Conservation (phyloP, 1,284 basidiomycete species). For the Pulveroboletus sp. region DNA sequence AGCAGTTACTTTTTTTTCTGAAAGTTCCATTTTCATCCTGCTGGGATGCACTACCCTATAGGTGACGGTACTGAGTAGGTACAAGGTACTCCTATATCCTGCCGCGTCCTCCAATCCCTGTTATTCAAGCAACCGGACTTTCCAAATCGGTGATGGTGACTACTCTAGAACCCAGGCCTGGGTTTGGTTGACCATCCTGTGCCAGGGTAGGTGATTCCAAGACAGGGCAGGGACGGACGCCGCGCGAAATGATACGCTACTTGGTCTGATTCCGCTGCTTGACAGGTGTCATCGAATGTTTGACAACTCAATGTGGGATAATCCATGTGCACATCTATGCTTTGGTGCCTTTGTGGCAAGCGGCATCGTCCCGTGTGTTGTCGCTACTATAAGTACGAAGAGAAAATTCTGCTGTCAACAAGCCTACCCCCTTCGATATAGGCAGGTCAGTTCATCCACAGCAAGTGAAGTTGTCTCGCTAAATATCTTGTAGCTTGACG, state of each 20-base stretch:
- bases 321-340: background rate
- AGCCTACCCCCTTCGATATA: background rate
- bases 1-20: too few relatives aligned
- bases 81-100: too few relatives aligned
- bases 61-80: too few relatives aligned
- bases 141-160: too few relatives aligned
- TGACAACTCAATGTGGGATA: too few relatives aligned
- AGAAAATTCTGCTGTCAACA: background rate
- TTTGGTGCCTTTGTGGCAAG: background rate
- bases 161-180: too few relatives aligned
- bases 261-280: background rate
- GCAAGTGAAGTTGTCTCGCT: background rate
- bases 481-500: background rate
- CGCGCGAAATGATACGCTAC: background rate
- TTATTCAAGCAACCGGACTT: too few relatives aligned
- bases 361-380: background rate
- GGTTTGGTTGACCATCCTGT: too few relatives aligned
- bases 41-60: too few relatives aligned
- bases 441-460: constrained; percentile 14
- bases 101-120: too few relatives aligned
- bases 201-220: background rate
- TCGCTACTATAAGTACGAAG: constrained; percentile 9
- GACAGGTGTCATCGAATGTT: background rate
- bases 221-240: background rate
- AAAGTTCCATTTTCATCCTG: too few relatives aligned